Percentiles rank a stretch among this genome's conserved stretches.
Evolutionary conservation across 805 yeast genomes (phyloP).

Genomic region (Phaffomyces opuntiae): DNA sequence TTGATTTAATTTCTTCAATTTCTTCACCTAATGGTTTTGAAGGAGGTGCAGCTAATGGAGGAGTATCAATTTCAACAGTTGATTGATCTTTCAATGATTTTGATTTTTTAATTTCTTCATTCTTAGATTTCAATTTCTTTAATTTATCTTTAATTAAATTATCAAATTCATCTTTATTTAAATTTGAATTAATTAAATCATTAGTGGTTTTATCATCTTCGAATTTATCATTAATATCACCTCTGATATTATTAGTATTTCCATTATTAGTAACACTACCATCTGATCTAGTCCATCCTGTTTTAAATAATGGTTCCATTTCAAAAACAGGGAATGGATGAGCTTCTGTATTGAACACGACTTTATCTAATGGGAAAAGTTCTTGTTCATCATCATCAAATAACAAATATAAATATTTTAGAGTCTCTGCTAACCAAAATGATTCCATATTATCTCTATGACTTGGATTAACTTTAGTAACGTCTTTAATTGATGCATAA

Average conservation of each 20-base stretch:
- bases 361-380: conserved; percentile 56
- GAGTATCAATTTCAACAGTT: no score
- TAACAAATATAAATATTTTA: conserved; percentile 74
- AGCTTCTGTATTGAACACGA: conserved; percentile 88
- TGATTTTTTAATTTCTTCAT: no score
- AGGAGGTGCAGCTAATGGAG: no score
- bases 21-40: no score
- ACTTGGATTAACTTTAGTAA: conserved; percentile 46
- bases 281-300: conserved; percentile 50
- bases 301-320: conserved; percentile 41
- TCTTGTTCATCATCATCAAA: conserved; percentile 59
- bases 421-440: conserved; percentile 90
- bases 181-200: no score
- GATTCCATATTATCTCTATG: conserved; percentile 75
- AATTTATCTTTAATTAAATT: no score
- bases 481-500: conserved; percentile 63
- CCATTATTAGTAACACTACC: background rate
- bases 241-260: background rate
- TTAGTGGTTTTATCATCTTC: conserved; percentile 19
- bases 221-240: conserved; percentile 17
- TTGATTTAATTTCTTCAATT: no score
- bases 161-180: no score
- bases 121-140: no score
- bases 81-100: no score
- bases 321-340: conserved; percentile 82